These are phyloP conservation scores for Ambispora gerdemannii DNA, from an alignment of 192 early-diverging fungal genomes.

Conservation along the genomic window DNA sequence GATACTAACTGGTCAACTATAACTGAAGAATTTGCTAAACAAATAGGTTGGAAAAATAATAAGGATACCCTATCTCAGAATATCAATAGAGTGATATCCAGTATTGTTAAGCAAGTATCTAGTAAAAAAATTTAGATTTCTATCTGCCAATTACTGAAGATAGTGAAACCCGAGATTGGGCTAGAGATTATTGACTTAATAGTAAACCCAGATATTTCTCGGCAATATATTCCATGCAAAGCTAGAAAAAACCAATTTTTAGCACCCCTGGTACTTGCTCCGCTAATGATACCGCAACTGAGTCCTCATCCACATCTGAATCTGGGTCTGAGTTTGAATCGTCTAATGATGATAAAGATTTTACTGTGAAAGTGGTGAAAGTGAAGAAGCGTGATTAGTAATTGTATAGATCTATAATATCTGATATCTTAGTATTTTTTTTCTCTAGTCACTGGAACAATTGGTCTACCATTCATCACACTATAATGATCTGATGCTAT, in stretches of 20 bases:
- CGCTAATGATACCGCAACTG: slow-evolving; percentile 11
- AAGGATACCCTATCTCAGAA: slow-evolving; percentile 8
- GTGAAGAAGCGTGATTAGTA: slow-evolving; percentile 6
- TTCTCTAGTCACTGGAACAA: not conserved
- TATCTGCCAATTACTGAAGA: slow-evolving; percentile 15
- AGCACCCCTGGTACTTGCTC: too few relatives aligned
- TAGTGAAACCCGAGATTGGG: slow-evolving; percentile 13
- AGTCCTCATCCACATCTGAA: slow-evolving; percentile 3
- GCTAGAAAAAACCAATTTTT: slow-evolving; percentile 24
- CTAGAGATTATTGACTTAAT: slow-evolving; percentile 11
- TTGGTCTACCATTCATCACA: slow-evolving; percentile 6
- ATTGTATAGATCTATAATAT: not conserved
- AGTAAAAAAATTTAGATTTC: slow-evolving; percentile 5
- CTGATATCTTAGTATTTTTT: not conserved
- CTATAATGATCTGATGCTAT: not conserved
- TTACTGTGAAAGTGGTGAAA: not conserved
- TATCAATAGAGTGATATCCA: slow-evolving; percentile 7
- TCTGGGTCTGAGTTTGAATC: slow-evolving; percentile 8
- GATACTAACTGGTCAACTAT: slow-evolving; percentile 17
- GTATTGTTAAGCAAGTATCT: slow-evolving; percentile 6
- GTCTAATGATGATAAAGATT: slow-evolving; percentile 16
- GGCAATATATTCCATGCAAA: slow-evolving; percentile 15
- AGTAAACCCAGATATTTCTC: slow-evolving; percentile 21
- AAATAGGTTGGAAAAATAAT: not conserved
- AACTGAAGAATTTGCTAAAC: slow-evolving; percentile 17